These are phyloP conservation scores for Gynochthodes officinalis DNA, from an alignment of 257 asterid species.

Conservation along the genomic window DNA sequence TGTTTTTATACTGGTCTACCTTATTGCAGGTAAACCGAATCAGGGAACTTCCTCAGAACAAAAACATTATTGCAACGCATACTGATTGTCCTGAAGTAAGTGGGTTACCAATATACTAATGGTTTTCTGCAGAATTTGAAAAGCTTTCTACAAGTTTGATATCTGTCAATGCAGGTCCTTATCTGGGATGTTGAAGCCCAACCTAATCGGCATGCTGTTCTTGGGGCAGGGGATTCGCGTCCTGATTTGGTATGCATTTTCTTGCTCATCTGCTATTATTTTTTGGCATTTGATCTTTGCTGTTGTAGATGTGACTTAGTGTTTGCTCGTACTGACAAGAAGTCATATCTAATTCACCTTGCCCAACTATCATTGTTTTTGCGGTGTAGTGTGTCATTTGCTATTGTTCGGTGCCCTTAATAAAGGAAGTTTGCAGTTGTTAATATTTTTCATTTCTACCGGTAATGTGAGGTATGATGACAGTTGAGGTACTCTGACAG, in stretches of 20 bases:
- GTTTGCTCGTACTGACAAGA: neutral
- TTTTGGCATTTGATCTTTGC: neutral
- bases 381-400: neutral
- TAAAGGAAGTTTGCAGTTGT: neutral
- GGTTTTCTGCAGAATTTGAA: constrained; percentile 11
- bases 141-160: constrained; percentile 11
- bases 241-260: constrained; percentile 76
- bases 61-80: constrained; percentile 89
- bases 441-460: neutral
- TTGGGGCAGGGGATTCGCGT: constrained; percentile 79
- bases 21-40: constrained; percentile 80
- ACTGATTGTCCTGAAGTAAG: constrained; percentile 96
- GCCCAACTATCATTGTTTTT: neutral
- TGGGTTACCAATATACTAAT: constrained; percentile 11
- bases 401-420: neutral
- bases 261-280: neutral
- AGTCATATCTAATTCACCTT: neutral
- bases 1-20: neutral
- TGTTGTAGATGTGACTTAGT: neutral
- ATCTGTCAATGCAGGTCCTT: constrained; percentile 53
- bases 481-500: neutral
- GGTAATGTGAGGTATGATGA: no score
- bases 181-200: constrained; percentile 98
- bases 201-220: constrained; percentile 86
- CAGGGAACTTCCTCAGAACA: constrained; percentile 93